Evolutionary conservation across 78 protist genomes (phyloP), one percentile per base, ranked within the genome.

Genomic region (Dictyostelium brefeldianum): DNA sequence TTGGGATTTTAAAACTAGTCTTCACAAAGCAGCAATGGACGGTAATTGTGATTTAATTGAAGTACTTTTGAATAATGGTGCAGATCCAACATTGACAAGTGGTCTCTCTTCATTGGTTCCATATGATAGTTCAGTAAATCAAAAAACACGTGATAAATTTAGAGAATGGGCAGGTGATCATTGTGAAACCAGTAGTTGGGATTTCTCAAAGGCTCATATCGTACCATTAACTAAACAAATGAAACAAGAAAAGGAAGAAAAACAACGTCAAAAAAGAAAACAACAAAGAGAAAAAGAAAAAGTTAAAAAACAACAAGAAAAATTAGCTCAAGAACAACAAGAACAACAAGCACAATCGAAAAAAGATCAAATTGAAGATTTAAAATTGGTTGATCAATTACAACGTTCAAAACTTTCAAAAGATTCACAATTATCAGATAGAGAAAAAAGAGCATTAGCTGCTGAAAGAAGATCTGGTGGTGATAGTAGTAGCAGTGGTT

Each of bases 81-180:
- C 94, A 1, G 80, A 89, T 64, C 94, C 89, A 59, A 71, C 81
- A 4, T 22, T 89, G 1, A 17, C 69, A 25, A 54, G 71, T 14
- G 64, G 51, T 11, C 29, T 80, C 8, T 46, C 69, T 17, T 41
- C 78, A 18, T 79, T 69, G 54, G 73, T 80, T 18, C 84, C 81
- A 1, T 80, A 90, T 10, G 95, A 80, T 5, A 9, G 48, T 22
- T 64, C 95, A 41, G 10, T 4, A 0, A 43, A 57, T 22, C 89
- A 81, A 67, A 73, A 54, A 22, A 53, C 59, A 5, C 67, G 83
- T 22, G 84, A 90, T 14, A 29, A 51, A 2, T 77, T 70, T 43
- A 79, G 95, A 65, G 89, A 90, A 22, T 78, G 84, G 89, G 84
- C 89, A 25, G 87, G 94, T 31, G 82, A 74, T 14, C 46, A 73